A percentile compares a stretch with the other conserved stretches of the same genome.
These are phyloP conservation scores for Leishmania tarentolae DNA, from an alignment of 208 protist species.

Conservation along the genomic window DNA sequence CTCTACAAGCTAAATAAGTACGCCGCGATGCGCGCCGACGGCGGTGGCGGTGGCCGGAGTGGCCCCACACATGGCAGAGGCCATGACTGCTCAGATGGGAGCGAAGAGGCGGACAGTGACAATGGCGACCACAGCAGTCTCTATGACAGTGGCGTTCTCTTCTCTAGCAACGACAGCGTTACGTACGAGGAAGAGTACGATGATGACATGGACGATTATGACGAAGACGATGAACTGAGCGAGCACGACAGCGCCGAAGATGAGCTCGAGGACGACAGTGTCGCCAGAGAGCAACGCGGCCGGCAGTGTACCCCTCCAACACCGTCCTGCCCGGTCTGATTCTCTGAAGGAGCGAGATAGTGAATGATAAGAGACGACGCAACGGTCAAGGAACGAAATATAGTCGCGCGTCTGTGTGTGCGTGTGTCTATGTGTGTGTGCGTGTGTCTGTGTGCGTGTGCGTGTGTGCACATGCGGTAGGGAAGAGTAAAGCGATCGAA, in stretches of 20 bases:
- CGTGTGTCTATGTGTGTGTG: neutral
- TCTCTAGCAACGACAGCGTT: constrained; percentile 4
- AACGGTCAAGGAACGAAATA: neutral
- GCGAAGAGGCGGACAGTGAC: constrained; percentile 7
- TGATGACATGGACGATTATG: constrained; percentile 12
- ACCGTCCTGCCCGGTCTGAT: neutral
- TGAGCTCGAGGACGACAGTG: constrained; percentile 14
- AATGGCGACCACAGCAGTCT: constrained; percentile 17
- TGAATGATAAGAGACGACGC: neutral
- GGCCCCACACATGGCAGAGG: neutral
- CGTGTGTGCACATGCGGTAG: neutral
- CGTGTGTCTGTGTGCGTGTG: constrained; percentile 1
- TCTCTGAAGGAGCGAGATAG: neutral
- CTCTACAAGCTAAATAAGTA: constrained; percentile 81
- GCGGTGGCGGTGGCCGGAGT: constrained; percentile 1
- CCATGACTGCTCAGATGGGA: constrained; percentile 12
- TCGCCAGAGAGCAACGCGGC: constrained; percentile 1
- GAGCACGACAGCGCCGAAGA: constrained; percentile 22
- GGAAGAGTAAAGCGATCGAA: neutral
- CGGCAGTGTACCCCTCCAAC: neutral
- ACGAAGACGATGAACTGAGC: constrained; percentile 8
- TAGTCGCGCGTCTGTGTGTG: no score
- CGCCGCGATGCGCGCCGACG: constrained; percentile 55
- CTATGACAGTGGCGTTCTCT: constrained; percentile 12
- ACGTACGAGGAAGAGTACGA: constrained; percentile 28